Evolutionary conservation across 179 eudicot genomes (phyloP).

Genomic region (Silene vulgaris): DNA sequence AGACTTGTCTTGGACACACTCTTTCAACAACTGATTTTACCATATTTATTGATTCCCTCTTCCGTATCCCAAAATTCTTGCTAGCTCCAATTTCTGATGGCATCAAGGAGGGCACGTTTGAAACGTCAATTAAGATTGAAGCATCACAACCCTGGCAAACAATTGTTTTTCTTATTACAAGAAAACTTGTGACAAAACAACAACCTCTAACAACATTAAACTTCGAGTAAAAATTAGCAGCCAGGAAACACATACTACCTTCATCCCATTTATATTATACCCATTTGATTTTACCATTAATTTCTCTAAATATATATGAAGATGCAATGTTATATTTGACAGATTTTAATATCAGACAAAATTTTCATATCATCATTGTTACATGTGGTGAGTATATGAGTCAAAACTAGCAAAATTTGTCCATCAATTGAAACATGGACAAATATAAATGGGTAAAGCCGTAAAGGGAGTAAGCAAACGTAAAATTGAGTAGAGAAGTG

Average conservation of each 20-base stretch:
- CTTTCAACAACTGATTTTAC: conserved; percentile 27
- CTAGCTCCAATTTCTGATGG: conserved; percentile 25
- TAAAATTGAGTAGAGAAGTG: background rate
- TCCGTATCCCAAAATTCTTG: conserved; percentile 35
- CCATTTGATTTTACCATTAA: conserved; percentile 3
- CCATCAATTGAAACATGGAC: background rate
- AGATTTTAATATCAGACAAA: background rate
- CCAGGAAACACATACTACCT: background rate
- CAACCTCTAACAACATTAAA: background rate
- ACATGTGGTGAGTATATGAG: background rate
- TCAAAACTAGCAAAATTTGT: background rate
- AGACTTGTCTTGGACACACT: conserved; percentile 29
- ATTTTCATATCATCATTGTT: background rate
- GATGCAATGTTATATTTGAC: background rate
- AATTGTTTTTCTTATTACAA: background rate
- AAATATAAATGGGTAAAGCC: background rate
- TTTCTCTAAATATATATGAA: background rate
- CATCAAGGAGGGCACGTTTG: conserved; percentile 17
- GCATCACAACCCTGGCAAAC: conserved; percentile 34
- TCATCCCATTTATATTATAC: background rate
- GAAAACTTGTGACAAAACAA: background rate
- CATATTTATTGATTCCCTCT: conserved; percentile 25
- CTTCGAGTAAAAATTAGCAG: background rate
- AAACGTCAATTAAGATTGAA: conserved; percentile 27
- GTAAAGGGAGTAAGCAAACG: conserved; percentile 3